These are phyloP conservation scores for Brassica napus DNA, from an alignment of 345 rosid genomes.

Conservation along the genomic window DNA sequence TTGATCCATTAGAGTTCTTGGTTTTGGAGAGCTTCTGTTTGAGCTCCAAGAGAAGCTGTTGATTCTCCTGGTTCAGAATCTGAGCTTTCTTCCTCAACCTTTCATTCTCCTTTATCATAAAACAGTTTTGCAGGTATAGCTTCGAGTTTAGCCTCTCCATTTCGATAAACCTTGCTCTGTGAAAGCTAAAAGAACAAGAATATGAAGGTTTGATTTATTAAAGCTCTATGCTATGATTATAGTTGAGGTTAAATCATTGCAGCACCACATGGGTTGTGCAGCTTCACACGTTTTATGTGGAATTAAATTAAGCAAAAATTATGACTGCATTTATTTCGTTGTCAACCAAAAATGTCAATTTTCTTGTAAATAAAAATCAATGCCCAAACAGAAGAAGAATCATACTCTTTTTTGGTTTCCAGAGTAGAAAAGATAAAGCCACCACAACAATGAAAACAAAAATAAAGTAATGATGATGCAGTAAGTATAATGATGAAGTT, in stretches of 20 bases:
- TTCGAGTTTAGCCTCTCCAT: slow-evolving; percentile 96
- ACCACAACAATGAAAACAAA: slow-evolving; percentile 23
- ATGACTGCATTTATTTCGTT: slow-evolving; percentile 40
- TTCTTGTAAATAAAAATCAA: background rate
- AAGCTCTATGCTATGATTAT: slow-evolving; percentile 25
- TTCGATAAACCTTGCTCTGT: background rate
- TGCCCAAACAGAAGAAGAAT: slow-evolving; percentile 22
- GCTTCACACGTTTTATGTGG: slow-evolving; percentile 36
- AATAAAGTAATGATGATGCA: slow-evolving; percentile 29
- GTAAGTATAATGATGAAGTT: slow-evolving; percentile 33
- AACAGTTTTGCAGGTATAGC: slow-evolving; percentile 80
- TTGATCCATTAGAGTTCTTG: slow-evolving; percentile 39
- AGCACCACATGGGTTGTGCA: slow-evolving; percentile 45
- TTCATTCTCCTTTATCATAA: slow-evolving; percentile 85
- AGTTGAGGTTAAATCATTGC: slow-evolving; percentile 32
- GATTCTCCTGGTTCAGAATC: slow-evolving; percentile 96
- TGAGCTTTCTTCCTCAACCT: slow-evolving; percentile 97
- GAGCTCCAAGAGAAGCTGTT: slow-evolving; percentile 81
- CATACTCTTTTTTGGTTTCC: slow-evolving; percentile 35
- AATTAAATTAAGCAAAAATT: slow-evolving; percentile 34
- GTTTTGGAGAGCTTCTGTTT: slow-evolving; percentile 68
- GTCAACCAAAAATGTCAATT: slow-evolving; percentile 31
- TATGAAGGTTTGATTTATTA: background rate
- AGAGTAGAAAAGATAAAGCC: slow-evolving; percentile 23
- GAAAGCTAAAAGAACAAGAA: too few relatives aligned